These are phyloP conservation scores for Penicillium aurantiogriseum DNA, from an alignment of 2,329 filamentous ascomycete species.

Conservation along the genomic window DNA sequence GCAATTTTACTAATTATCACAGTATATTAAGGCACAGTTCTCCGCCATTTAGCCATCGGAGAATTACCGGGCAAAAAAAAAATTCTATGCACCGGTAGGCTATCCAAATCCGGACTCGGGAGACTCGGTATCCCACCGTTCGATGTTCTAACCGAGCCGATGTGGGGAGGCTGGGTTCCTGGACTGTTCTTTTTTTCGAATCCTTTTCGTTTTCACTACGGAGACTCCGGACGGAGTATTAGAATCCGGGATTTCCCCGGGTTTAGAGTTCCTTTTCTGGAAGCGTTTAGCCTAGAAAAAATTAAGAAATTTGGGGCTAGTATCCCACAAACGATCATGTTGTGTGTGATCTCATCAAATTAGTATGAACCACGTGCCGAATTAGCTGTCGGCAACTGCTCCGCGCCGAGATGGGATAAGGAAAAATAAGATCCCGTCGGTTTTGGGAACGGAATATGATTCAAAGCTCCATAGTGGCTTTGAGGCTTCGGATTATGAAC, in stretches of 20 bases:
- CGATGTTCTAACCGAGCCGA: slow-evolving; percentile 11
- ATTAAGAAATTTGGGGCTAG: not conserved
- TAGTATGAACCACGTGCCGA: not conserved
- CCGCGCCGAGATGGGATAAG: not conserved
- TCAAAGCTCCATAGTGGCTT: not conserved
- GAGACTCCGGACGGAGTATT: not conserved
- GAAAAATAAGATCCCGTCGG: not conserved
- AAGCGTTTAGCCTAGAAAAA: not conserved
- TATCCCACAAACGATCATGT: not conserved
- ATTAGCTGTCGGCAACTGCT: slow-evolving; percentile 1
- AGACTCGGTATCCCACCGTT: slow-evolving; percentile 11
- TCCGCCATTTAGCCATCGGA: slow-evolving; percentile 5
- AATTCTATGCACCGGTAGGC: not conserved
- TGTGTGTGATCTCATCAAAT: not conserved
- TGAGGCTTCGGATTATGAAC: not conserved
- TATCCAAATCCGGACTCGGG: slow-evolving; percentile 7
- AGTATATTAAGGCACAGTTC: not conserved
- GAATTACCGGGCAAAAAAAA: slow-evolving; percentile 5
- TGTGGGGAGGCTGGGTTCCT: slow-evolving; percentile 10
- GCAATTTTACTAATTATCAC: not conserved
- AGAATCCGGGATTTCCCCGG: not conserved
- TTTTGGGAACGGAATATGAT: not conserved
- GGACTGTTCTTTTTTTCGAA: not conserved
- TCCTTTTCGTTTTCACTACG: not conserved
- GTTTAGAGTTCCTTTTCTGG: not conserved